These are phyloP conservation scores for Fragilaria radians DNA, from an alignment of 108 stramenopile species.

Conservation along the genomic window DNA sequence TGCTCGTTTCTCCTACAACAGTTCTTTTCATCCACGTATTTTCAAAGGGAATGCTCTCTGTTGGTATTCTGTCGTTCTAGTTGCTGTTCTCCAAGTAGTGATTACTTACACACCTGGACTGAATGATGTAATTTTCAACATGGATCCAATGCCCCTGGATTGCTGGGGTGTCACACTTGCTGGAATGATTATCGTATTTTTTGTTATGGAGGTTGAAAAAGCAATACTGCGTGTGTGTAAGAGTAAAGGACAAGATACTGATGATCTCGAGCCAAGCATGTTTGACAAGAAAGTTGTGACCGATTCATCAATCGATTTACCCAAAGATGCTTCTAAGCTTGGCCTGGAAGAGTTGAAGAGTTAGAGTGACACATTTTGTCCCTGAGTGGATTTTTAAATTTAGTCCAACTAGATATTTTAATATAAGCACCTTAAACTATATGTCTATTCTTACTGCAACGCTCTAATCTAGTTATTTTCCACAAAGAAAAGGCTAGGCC, in stretches of 20 bases:
- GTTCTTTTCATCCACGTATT: constrained; percentile 53
- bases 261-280: constrained; percentile 27
- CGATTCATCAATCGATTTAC: not conserved
- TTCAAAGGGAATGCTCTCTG: constrained; percentile 50
- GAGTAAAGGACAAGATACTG: constrained; percentile 56
- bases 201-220: constrained; percentile 77
- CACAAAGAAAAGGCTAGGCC: no score
- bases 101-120: constrained; percentile 75
- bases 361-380: no score
- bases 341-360: not conserved
- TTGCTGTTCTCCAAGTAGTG: constrained; percentile 47
- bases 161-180: constrained; percentile 50
- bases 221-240: constrained; percentile 59
- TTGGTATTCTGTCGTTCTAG: constrained; percentile 42
- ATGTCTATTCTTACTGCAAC: no score
- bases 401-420: no score
- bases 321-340: not conserved
- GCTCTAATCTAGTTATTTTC: no score
- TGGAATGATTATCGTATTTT: constrained; percentile 46
- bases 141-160: constrained; percentile 61
- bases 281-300: not conserved
- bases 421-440: no score
- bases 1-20: constrained; percentile 67
- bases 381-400: no score
- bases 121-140: constrained; percentile 62